Evolutionary conservation across 208 protist genomes (phyloP).

Genomic region (Leptomonas pyrrhocoris): DNA sequence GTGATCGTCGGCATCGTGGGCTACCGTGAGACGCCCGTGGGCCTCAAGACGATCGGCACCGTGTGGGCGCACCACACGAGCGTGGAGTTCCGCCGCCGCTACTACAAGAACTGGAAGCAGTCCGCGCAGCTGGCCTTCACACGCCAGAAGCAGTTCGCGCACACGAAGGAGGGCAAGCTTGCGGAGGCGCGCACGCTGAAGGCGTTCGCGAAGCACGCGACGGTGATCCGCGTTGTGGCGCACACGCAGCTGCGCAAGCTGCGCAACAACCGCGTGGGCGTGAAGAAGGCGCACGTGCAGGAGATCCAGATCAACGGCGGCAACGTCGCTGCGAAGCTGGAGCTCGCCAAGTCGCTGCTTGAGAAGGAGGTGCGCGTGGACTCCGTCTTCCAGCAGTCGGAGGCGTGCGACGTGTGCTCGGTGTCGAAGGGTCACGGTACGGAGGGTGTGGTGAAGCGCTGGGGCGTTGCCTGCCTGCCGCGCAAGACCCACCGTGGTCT

Average conservation of each 20-base stretch:
- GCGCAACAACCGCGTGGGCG: constrained; percentile 96
- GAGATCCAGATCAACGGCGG: constrained; percentile 99
- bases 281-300: constrained; percentile 99
- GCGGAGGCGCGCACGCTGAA: constrained; percentile 87
- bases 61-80: constrained; percentile 98
- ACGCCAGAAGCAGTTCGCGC: no score
- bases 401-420: constrained; percentile 97
- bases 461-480: constrained; percentile 96
- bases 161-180: constrained; percentile 88
- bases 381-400: constrained; percentile 95
- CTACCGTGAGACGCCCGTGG: constrained; percentile 97
- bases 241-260: constrained; percentile 98
- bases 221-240: constrained; percentile 97
- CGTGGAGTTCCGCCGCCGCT: constrained; percentile 95
- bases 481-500: constrained; percentile 99
- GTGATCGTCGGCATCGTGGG: constrained; percentile 98
- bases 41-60: constrained; percentile 97
- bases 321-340: constrained; percentile 96
- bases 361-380: constrained; percentile 97
- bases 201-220: constrained; percentile 96
- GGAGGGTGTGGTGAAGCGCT: constrained; percentile 98
- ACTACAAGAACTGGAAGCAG: constrained; percentile 99
- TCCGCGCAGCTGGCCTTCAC: constrained; percentile 98
- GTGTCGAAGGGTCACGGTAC: constrained; percentile 99
- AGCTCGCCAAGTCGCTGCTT: no score